A percentile compares a stretch with the other conserved stretches of the same genome.
Conservation (phyloP, 1,139 yeast species). For the Hanseniaspora uvarum region DNA sequence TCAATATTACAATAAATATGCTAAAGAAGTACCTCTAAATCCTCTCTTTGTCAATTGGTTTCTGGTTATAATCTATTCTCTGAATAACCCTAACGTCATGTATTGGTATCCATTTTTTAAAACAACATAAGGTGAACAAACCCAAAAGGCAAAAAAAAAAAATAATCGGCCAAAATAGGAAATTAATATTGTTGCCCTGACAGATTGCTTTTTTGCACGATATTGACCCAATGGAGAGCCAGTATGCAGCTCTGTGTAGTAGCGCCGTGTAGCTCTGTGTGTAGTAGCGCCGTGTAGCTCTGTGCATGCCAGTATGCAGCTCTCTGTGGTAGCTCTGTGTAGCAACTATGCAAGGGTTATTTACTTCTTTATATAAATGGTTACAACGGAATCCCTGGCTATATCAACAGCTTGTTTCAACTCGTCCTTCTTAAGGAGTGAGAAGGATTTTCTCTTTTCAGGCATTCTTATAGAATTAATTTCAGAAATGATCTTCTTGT, state of each 20-base stretch:
- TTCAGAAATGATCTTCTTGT: conserved; percentile 34
- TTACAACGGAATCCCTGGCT: conserved; percentile 50
- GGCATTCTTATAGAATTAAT: conserved; percentile 36
- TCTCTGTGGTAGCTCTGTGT: no score
- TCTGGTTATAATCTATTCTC: no score
- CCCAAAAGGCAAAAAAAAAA: neutral
- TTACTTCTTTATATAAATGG: conserved; percentile 38
- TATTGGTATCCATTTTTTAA: neutral
- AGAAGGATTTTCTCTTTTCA: conserved; percentile 34
- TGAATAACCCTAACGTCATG: no score
- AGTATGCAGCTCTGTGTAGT: no score
- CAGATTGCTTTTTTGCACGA: no score
- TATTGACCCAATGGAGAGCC: no score
- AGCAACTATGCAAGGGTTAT: conserved; percentile 16
- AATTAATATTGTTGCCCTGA: neutral
- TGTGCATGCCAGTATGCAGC: no score
- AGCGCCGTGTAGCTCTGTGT: no score
- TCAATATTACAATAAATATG: no score
- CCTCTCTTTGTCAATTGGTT: no score
- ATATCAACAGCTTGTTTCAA: conserved; percentile 38
- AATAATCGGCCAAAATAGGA: neutral
- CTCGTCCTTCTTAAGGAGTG: conserved; percentile 34
- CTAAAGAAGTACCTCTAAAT: no score
- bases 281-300: no score
- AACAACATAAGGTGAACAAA: neutral